Conservation (phyloP, 768 basidiomycete genomes). For the Xanthoconium stramineum region DNA sequence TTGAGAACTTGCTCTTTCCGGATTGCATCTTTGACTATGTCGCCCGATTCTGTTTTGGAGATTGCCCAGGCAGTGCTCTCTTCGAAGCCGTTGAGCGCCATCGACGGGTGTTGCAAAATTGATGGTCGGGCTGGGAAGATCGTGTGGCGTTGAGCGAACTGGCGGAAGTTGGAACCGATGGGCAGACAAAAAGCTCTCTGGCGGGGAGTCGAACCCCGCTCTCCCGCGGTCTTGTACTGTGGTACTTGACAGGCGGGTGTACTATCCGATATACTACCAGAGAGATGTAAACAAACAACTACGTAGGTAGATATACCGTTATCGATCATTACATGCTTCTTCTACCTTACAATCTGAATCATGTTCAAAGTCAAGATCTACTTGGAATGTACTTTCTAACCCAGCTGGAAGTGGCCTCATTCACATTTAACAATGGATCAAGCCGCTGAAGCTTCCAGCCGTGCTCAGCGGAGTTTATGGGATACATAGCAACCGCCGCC, state of each 20-base stretch:
- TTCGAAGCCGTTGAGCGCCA: conserved; percentile 46
- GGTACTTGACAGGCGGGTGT: conserved; percentile 45
- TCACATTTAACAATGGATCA: conserved; percentile 72
- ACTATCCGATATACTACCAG: conserved; percentile 52
- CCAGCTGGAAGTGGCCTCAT: conserved; percentile 63
- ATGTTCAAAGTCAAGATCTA: conserved; percentile 12
- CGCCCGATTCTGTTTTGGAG: conserved; percentile 43
- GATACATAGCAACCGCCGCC: conserved; percentile 72
- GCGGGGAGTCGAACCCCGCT: conserved; percentile 47
- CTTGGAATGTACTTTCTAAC: conserved; percentile 53
- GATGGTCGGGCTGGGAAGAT: background rate
- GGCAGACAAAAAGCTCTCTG: conserved; percentile 33
- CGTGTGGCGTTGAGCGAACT: no score
- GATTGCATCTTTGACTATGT: conserved; percentile 73
- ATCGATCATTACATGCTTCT: no score
- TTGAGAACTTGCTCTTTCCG: conserved; percentile 75
- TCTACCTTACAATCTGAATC: background rate
- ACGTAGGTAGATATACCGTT: no score
- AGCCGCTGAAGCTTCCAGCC: conserved; percentile 60
- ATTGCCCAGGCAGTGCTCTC: conserved; percentile 51
- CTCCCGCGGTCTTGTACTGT: conserved; percentile 31
- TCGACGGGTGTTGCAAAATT: conserved; percentile 15
- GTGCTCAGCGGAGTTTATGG: conserved; percentile 34
- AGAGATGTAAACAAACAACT: conserved; percentile 22
- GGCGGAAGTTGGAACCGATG: no score